A percentile compares a stretch with the other conserved stretches of the same genome.
phyloP scores from a whole-genome alignment of 2,329 filamentous ascomycete genomes.

The Fusarium setosum region DNA sequence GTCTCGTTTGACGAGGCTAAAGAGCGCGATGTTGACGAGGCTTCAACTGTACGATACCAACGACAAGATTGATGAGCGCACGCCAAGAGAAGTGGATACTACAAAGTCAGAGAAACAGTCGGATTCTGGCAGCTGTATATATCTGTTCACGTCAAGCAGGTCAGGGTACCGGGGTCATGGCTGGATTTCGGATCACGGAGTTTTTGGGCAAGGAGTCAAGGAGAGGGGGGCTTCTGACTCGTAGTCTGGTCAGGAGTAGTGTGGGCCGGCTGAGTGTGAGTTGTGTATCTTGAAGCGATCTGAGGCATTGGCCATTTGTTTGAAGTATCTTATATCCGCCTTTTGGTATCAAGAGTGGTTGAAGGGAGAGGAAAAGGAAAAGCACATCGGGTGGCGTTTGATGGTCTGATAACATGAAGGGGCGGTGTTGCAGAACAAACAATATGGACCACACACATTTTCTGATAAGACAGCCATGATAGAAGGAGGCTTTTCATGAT shows the following conservation, averaged over 20 bases:
- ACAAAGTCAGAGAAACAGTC: not conserved
- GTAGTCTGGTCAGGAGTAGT: slow-evolving; percentile 4
- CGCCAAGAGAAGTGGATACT: not conserved
- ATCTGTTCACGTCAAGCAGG: slow-evolving; percentile 12
- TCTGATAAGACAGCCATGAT: not conserved
- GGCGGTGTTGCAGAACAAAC: not conserved
- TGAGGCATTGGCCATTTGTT: slow-evolving; percentile 1
- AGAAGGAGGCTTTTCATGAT: not conserved
- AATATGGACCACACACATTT: not conserved
- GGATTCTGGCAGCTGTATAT: slow-evolving; percentile 26
- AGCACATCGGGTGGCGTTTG: slow-evolving; percentile 1
- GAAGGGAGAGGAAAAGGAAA: not conserved
- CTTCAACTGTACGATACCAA: slow-evolving; percentile 34
- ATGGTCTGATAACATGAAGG: not conserved
- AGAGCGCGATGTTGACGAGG: slow-evolving; percentile 14
- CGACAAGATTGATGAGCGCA: slow-evolving; percentile 27
- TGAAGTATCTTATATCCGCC: not conserved
- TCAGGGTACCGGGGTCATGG: slow-evolving; percentile 11
- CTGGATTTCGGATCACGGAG: slow-evolving; percentile 26
- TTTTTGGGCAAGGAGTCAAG: slow-evolving; percentile 22
- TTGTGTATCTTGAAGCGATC: slow-evolving; percentile 8
- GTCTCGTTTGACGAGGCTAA: not conserved
- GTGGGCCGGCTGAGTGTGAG: not conserved
- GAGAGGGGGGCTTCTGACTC: not conserved
- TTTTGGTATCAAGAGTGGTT: not conserved